Conservation (phyloP, 805 yeast species). For the Maudiozyma turicensis region DNA sequence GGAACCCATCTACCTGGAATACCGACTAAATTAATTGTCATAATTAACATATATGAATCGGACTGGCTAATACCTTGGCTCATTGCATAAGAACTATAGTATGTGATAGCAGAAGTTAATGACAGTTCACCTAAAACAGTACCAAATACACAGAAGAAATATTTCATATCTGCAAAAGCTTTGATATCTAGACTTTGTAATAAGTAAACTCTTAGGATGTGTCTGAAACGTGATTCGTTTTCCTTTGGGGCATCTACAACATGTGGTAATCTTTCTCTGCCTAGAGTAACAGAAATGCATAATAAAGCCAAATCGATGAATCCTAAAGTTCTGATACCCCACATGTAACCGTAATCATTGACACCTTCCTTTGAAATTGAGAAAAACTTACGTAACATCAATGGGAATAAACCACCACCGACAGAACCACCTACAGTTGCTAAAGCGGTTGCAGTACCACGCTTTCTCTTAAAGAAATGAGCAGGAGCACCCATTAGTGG, state of each 20-base stretch:
- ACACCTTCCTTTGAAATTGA: constrained; percentile 18
- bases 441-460: constrained; percentile 46
- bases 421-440: constrained; percentile 44
- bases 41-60: constrained; percentile 37
- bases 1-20: constrained; percentile 38
- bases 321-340: constrained; percentile 48
- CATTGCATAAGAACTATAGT: constrained; percentile 41
- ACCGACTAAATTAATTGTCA: constrained; percentile 35
- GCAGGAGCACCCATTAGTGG: constrained; percentile 52
- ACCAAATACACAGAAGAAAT: constrained; percentile 34
- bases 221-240: constrained; percentile 12
- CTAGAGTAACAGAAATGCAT: constrained; percentile 26
- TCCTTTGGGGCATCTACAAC: constrained; percentile 21
- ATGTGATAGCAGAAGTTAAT: constrained; percentile 37
- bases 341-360: constrained; percentile 35
- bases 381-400: constrained; percentile 40
- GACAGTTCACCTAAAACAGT: constrained; percentile 40
- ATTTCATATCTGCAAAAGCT: constrained; percentile 37
- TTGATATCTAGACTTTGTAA: constrained; percentile 28
- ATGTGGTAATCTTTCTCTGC: constrained; percentile 39
- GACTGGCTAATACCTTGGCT: constrained; percentile 34
- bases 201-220: constrained; percentile 21
- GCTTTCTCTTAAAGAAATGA: constrained; percentile 50
- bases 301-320: constrained; percentile 34
- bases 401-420: constrained; percentile 47